Evolutionary conservation across 2,329 filamentous ascomycete species (phyloP).

Genomic region (Fusarium phyllophilum): DNA sequence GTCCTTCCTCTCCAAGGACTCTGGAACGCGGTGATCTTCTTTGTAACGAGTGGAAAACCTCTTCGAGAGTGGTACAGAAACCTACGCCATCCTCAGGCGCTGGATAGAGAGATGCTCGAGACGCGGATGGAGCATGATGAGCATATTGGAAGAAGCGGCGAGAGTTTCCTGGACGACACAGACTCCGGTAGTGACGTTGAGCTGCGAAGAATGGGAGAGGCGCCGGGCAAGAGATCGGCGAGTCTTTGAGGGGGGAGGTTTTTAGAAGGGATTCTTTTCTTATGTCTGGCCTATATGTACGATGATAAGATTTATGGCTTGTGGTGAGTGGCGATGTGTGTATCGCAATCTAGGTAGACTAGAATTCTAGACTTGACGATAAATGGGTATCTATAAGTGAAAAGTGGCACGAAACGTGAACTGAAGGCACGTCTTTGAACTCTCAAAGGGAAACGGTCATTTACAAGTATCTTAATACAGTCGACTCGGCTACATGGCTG

Average conservation of each 20-base stretch:
- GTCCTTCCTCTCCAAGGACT: constrained; percentile 82
- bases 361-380: not conserved
- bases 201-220: constrained; percentile 44
- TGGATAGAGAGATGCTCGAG: constrained; percentile 30
- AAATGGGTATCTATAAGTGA: not conserved
- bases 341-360: not conserved
- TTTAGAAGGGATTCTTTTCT: not conserved
- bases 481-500: constrained; percentile 13
- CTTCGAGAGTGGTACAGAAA: constrained; percentile 34
- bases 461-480: too few relatives aligned
- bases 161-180: constrained; percentile 44
- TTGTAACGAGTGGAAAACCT: constrained; percentile 66
- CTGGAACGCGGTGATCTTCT: constrained; percentile 84
- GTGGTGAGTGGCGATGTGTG: constrained; percentile 10
- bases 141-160: constrained; percentile 20
- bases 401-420: not conserved
- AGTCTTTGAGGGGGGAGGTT: constrained; percentile 27
- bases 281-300: constrained; percentile 16
- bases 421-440: not conserved
- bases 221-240: constrained; percentile 39
- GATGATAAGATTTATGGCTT: constrained; percentile 14
- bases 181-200: constrained; percentile 51
- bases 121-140: constrained; percentile 3
- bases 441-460: too few relatives aligned
- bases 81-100: not conserved